Conservation (phyloP, 768 basidiomycete species). For the Phylloporus arenicola region DNA sequence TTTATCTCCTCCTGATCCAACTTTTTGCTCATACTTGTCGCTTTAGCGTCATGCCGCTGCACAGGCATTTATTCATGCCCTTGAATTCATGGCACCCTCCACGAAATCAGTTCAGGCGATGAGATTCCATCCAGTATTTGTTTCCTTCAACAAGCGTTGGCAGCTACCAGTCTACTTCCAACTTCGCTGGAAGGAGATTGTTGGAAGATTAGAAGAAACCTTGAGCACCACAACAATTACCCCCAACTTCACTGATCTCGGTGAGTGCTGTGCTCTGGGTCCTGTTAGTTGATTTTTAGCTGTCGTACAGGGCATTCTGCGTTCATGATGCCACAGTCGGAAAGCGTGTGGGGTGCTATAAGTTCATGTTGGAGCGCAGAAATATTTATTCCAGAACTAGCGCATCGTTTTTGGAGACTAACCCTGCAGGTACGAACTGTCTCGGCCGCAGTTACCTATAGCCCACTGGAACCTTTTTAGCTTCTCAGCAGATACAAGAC, state of each 20-base stretch:
- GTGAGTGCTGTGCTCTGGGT: conserved; percentile 27
- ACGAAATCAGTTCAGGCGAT: conserved; percentile 61
- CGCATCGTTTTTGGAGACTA: conserved; percentile 84
- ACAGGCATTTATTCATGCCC: conserved; percentile 71
- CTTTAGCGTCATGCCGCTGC: conserved; percentile 79
- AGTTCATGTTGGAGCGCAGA: conserved; percentile 82
- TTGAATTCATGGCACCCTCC: conserved; percentile 82
- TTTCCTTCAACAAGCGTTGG: conserved; percentile 80
- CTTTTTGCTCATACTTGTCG: conserved; percentile 1
- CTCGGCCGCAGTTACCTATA: neutral
- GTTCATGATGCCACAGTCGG: conserved; percentile 60
- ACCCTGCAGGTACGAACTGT: conserved; percentile 67
- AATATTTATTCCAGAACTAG: conserved; percentile 77
- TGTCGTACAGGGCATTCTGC: conserved; percentile 20
- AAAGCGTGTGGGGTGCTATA: conserved; percentile 67
- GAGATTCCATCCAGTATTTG: conserved; percentile 66
- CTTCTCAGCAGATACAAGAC: conserved; percentile 73
- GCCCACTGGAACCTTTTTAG: conserved; percentile 34
- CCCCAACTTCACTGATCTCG: conserved; percentile 31
- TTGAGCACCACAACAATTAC: conserved; percentile 44
- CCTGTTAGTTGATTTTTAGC: neutral
- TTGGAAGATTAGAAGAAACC: conserved; percentile 65
- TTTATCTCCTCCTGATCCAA: conserved; percentile 12
- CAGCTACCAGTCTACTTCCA: conserved; percentile 97
- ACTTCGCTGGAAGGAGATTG: conserved; percentile 93